Percentiles rank a stretch among this genome's conserved stretches.
These are phyloP conservation scores for Escovopsis weberi DNA, from an alignment of 2,329 filamentous ascomycete genomes.

Conservation along the genomic window DNA sequence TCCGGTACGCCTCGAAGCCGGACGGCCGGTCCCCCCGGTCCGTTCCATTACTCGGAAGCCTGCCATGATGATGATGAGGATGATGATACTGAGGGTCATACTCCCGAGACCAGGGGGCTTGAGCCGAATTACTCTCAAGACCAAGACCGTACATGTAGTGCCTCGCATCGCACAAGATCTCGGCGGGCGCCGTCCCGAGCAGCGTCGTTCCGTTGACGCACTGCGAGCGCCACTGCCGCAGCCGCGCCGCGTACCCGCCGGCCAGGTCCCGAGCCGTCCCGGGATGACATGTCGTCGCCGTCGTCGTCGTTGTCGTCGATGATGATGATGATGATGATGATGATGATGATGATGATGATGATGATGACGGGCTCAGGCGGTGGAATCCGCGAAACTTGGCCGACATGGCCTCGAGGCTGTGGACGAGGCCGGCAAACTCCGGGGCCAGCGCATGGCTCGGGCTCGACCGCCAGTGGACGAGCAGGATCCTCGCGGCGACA, in stretches of 20 bases:
- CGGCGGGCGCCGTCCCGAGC: background rate
- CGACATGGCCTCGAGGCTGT: slow-evolving; percentile 1
- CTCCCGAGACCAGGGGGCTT: background rate
- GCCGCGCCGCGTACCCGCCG: slow-evolving; percentile 1
- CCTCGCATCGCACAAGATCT: background rate
- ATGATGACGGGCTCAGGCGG: background rate
- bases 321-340: too few relatives aligned
- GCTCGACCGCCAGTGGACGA: slow-evolving; percentile 2
- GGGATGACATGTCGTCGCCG: background rate
- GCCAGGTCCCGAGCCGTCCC: background rate
- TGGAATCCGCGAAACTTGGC: background rate
- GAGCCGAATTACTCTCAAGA: background rate
- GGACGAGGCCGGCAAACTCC: background rate
- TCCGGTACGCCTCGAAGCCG: slow-evolving; percentile 1
- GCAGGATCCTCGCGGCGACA: slow-evolving; percentile 4
- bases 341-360: too few relatives aligned
- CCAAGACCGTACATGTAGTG: background rate
- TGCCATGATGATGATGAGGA: too few relatives aligned
- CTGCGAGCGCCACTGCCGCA: background rate
- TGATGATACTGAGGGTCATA: background rate
- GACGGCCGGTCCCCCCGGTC: background rate
- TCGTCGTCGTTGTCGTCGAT: background rate
- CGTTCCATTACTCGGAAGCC: background rate
- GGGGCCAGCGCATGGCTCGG: background rate
- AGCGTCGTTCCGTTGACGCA: slow-evolving; percentile 1